phyloP scores from a whole-genome alignment of 768 basidiomycete genomes.

The Mycena olivaceomarginata region DNA sequence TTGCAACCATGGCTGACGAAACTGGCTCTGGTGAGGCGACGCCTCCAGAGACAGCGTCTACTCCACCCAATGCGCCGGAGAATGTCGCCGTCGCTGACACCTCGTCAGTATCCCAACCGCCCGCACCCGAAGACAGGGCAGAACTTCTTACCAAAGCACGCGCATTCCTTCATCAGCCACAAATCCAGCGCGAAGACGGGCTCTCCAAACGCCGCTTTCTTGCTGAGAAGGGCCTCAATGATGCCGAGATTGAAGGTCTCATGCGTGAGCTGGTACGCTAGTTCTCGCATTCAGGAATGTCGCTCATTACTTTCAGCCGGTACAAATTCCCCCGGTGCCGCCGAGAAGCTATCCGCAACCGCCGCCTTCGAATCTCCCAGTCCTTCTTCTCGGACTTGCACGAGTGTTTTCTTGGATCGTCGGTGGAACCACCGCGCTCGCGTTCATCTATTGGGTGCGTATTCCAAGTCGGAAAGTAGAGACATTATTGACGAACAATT shows the following conservation, averaged over 20 bases:
- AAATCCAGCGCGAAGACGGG: conserved; percentile 75
- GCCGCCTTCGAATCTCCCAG: conserved; percentile 82
- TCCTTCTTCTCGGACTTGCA: conserved; percentile 76
- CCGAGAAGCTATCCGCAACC: conserved; percentile 84
- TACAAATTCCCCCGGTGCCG: conserved; percentile 71
- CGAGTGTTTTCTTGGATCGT: conserved; percentile 81
- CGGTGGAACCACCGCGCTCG: conserved; percentile 75
- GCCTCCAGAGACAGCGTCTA: background rate
- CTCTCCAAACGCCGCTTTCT: conserved; percentile 79
- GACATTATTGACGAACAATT: background rate
- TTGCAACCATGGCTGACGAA: conserved; percentile 24
- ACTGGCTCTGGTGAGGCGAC: background rate
- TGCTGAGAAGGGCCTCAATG: conserved; percentile 80
- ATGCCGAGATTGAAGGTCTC: conserved; percentile 75
- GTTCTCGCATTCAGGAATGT: background rate
- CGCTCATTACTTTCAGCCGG: conserved; percentile 49
- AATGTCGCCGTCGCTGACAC: background rate
- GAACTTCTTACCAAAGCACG: conserved; percentile 75
- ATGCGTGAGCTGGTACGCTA: conserved; percentile 73
- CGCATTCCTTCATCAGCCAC: conserved; percentile 79
- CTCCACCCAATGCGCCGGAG: background rate
- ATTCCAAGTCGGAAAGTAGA: background rate
- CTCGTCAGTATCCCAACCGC: background rate
- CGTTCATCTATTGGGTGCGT: conserved; percentile 82
- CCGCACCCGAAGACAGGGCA: conserved; percentile 51